Base-by-base conservation (phyloP, 495 filamentous ascomycete genomes). In the Aspergillus conjunctus region DNA sequence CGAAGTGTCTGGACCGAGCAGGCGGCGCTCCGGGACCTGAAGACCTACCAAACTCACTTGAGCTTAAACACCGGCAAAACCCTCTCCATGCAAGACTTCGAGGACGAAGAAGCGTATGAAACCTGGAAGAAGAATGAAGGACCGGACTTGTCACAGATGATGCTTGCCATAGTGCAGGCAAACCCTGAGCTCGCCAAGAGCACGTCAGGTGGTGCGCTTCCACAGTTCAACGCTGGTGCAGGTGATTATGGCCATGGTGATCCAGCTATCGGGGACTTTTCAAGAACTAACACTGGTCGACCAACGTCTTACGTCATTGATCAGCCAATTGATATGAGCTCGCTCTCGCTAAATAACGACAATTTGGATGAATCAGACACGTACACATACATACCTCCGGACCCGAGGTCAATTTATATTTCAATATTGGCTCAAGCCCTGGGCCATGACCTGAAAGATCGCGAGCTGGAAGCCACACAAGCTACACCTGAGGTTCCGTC, bases 341-440 rank as follows among this genome's bases (percentile, higher is more conserved):
- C 82, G 37, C 79, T 92, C 57, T 88, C 84, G 20, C 73, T 93
- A 3, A 79, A 84, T 12, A 87, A 89, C 43, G 76, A 72, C 32
- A 66, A 71, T 1, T 66, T 70, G 7, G 73, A 77, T 8, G 79
- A 85, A 51, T 81, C 80, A 33, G 83, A 85, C 51, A 76, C 81
- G 17, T 99, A 91, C 71, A 91, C 88, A 9, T 99, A 91, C 67
- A 96, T 97, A 48, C 94, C 95, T 20, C 80, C 88, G 32, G 92
- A 98, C 66, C 85, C 94, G 37, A 83, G 94, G 64, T 78, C 82
- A 15, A 90, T 88, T 60, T 96, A 95, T 72, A 87, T 90, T 67
- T 83, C 83, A 51, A 88, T 97, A 54, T 72, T 95, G 37, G 81
- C 85, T 54, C 86, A 91, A 69, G 88, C 89, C 32, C 77, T 96